These are phyloP conservation scores for Penicillium chermesinum DNA, from an alignment of 495 filamentous ascomycete species.

Conservation along the genomic window DNA sequence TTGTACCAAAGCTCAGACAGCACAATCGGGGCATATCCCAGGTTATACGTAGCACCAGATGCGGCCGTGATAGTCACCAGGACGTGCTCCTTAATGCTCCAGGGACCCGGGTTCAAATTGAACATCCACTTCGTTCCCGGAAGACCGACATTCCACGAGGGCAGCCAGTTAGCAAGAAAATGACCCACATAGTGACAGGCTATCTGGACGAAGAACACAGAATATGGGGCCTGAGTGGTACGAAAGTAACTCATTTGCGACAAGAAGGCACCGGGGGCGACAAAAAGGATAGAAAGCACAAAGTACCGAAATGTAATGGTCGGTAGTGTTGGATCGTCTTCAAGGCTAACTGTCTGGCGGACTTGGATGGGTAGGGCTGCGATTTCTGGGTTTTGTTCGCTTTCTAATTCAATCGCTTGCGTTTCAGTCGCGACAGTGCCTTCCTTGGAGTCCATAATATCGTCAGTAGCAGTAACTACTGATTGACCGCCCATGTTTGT, in stretches of 20 bases:
- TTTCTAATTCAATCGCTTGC: slow-evolving; percentile 24
- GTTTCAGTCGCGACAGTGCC: slow-evolving; percentile 15
- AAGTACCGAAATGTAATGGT: slow-evolving; percentile 55
- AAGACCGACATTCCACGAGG: slow-evolving; percentile 39
- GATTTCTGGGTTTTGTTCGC: slow-evolving; percentile 43
- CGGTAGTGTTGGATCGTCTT: slow-evolving; percentile 46
- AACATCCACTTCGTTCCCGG: slow-evolving; percentile 47
- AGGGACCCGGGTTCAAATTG: slow-evolving; percentile 51
- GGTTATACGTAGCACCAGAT: slow-evolving; percentile 49
- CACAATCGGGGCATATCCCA: slow-evolving; percentile 46
- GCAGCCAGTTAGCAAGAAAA: slow-evolving; percentile 47
- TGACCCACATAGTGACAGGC: slow-evolving; percentile 51
- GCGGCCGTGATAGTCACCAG: slow-evolving; percentile 50
- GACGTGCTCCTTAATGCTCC: slow-evolving; percentile 55
- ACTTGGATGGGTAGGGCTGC: slow-evolving; percentile 45
- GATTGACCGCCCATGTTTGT: neutral
- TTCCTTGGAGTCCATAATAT: slow-evolving; percentile 12
- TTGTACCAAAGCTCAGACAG: slow-evolving; percentile 52
- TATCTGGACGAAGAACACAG: slow-evolving; percentile 55
- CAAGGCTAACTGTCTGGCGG: slow-evolving; percentile 47
- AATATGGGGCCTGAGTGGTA: slow-evolving; percentile 51
- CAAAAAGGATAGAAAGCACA: slow-evolving; percentile 46
- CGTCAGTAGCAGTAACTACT: neutral
- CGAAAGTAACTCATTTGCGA: slow-evolving; percentile 50
- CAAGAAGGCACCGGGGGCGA: slow-evolving; percentile 49